Percentiles rank a stretch among this genome's conserved stretches.
Evolutionary conservation across 202 grass and related monocot species (phyloP).

Genomic region (Digitaria exilis): DNA sequence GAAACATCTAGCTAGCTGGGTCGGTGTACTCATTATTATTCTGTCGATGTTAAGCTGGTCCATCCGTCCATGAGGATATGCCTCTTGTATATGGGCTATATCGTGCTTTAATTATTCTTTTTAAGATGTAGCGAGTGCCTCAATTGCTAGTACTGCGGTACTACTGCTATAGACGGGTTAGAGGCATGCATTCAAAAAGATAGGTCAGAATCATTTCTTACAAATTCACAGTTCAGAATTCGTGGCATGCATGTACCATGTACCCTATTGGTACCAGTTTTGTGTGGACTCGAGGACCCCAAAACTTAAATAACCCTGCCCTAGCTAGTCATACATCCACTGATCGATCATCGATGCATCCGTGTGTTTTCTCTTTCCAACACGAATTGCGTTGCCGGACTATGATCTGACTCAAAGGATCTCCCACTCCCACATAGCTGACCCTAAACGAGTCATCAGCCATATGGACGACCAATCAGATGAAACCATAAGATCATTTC

Average conservation of each 20-base stretch:
- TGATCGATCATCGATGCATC: not conserved
- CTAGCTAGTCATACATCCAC: constrained; percentile 11
- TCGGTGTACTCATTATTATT: not conserved
- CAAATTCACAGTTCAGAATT: not conserved
- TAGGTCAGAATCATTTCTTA: not conserved
- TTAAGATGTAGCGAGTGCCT: not conserved
- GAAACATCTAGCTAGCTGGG: not conserved
- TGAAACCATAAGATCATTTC: not conserved
- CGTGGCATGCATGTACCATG: not conserved
- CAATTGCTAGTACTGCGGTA: not conserved
- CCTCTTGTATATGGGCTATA: not conserved
- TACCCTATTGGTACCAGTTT: not conserved
- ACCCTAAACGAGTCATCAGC: constrained; percentile 7
- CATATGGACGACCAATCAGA: not conserved
- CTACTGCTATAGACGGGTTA: not conserved
- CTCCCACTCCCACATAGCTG: not conserved
- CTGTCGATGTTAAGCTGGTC: not conserved
- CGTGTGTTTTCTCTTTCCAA: not conserved
- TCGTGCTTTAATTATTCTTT: not conserved
- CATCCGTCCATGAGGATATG: not conserved
- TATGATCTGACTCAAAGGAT: not conserved
- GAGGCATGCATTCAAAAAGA: not conserved
- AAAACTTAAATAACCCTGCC: not conserved
- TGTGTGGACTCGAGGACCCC: not conserved
- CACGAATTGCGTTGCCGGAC: not conserved